Percentiles rank a stretch among this genome's conserved stretches.
Evolutionary conservation across 2,329 filamentous ascomycete genomes (phyloP).

Genomic region (Hypoxylon sp.): DNA sequence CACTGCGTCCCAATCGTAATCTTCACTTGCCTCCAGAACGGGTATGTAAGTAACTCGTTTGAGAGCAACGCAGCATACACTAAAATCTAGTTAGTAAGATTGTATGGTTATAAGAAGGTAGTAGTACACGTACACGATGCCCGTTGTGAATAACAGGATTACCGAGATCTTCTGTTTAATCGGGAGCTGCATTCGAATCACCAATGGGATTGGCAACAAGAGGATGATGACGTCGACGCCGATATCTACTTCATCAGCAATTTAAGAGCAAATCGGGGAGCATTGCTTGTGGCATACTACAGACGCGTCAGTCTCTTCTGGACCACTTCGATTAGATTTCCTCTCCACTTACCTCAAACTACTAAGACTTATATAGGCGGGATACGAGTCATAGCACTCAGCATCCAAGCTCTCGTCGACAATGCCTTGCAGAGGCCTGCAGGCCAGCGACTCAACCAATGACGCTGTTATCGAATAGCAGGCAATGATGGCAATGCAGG

Average conservation of each 20-base stretch:
- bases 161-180: conserved; percentile 37
- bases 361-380: conserved; percentile 38
- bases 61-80: conserved; percentile 38
- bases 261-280: background rate
- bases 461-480: conserved; percentile 37
- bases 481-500: conserved; percentile 23
- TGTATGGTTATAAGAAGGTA: background rate
- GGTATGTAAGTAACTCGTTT: conserved; percentile 41
- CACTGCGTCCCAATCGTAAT: conserved; percentile 43
- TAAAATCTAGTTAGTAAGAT: conserved; percentile 5
- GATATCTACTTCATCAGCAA: conserved; percentile 31
- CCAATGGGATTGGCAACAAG: conserved; percentile 36
- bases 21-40: conserved; percentile 35
- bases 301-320: conserved; percentile 10
- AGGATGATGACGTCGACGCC: conserved; percentile 37
- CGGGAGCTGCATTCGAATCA: conserved; percentile 37
- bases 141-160: conserved; percentile 37
- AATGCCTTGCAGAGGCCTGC: conserved; percentile 34
- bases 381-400: conserved; percentile 38
- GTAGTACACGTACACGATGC: conserved; percentile 31
- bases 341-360: conserved; percentile 31
- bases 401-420: conserved; percentile 40
- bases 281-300: conserved; percentile 17
- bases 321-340: background rate
- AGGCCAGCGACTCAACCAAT: conserved; percentile 38